phyloP scores from a whole-genome alignment of 2,329 filamentous ascomycete species.

The Neofusicoccum parvum region DNA sequence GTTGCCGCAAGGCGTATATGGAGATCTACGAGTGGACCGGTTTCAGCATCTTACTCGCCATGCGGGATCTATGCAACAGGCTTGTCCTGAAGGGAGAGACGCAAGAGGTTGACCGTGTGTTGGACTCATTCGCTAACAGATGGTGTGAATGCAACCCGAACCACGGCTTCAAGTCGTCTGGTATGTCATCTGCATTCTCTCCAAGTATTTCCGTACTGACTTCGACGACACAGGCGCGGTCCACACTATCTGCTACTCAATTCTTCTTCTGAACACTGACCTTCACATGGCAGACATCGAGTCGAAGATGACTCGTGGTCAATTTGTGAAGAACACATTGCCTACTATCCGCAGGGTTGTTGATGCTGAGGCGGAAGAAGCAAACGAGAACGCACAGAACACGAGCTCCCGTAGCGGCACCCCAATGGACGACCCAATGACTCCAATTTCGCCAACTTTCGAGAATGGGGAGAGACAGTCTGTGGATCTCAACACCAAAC shows the following conservation, averaged over 20 bases:
- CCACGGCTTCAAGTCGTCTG: conserved; percentile 87
- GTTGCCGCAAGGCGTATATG: conserved; percentile 79
- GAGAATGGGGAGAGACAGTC: conserved; percentile 1
- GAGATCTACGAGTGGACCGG: conserved; percentile 84
- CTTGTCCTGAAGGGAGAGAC: conserved; percentile 87
- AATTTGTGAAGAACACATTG: conserved; percentile 97
- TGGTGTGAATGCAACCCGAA: conserved; percentile 94
- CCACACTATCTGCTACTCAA: conserved; percentile 94
- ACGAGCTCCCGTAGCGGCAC: conserved; percentile 10
- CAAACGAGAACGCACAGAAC: conserved; percentile 25
- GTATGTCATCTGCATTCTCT: conserved; percentile 47
- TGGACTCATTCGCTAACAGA: conserved; percentile 83
- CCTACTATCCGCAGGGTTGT: conserved; percentile 77
- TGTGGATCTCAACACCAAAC: conserved; percentile 25
- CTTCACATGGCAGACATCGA: conserved; percentile 94
- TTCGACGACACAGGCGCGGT: conserved; percentile 70
- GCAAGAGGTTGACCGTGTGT: conserved; percentile 92
- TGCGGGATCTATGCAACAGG: conserved; percentile 79
- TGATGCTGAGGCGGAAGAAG: conserved; percentile 53
- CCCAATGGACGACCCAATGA: not conserved
- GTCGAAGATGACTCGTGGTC: conserved; percentile 90
- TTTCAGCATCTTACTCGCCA: conserved; percentile 74
- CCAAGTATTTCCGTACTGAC: not conserved
- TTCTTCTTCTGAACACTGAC: conserved; percentile 94
- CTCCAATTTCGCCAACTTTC: conserved; percentile 16